Evolutionary conservation across 2,329 filamentous ascomycete genomes (phyloP).

Genomic region (Hypoxylon sp.): DNA sequence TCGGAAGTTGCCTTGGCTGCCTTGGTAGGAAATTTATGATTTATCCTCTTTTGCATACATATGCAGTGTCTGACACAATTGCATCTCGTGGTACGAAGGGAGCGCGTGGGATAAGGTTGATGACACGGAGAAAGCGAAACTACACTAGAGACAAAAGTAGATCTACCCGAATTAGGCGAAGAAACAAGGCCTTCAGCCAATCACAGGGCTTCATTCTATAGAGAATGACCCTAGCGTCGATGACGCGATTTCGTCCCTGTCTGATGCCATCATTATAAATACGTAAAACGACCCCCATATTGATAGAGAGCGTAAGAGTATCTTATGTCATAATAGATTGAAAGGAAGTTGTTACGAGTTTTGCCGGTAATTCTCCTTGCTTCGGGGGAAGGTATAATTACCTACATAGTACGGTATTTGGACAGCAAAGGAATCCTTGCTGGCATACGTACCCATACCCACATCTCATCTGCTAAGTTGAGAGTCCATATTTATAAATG

Average conservation of each 20-base stretch:
- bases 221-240: conserved; percentile 29
- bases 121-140: conserved; percentile 4
- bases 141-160: conserved; percentile 3
- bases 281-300: conserved; percentile 16
- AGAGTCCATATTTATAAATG: conserved; percentile 4
- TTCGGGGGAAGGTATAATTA: not conserved
- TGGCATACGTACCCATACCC: conserved; percentile 3
- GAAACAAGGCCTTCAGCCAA: conserved; percentile 28
- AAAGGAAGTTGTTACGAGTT: not conserved
- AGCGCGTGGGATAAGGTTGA: conserved; percentile 5
- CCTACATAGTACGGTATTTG: too few species aligned
- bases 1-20: conserved; percentile 20
- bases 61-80: conserved; percentile 15
- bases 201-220: conserved; percentile 17
- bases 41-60: conserved; percentile 6
- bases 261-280: conserved; percentile 42
- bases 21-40: not conserved
- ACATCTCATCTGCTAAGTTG: not conserved
- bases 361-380: not conserved
- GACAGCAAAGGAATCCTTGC: not conserved
- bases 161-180: conserved; percentile 38
- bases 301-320: not conserved
- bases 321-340: conserved; percentile 18
- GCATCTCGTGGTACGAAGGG: conserved; percentile 14
- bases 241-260: conserved; percentile 34